A percentile compares a stretch with the other conserved stretches of the same genome.
Evolutionary conservation across 805 yeast species (phyloP).

Genomic region (Saccharomycopsis malanga): DNA sequence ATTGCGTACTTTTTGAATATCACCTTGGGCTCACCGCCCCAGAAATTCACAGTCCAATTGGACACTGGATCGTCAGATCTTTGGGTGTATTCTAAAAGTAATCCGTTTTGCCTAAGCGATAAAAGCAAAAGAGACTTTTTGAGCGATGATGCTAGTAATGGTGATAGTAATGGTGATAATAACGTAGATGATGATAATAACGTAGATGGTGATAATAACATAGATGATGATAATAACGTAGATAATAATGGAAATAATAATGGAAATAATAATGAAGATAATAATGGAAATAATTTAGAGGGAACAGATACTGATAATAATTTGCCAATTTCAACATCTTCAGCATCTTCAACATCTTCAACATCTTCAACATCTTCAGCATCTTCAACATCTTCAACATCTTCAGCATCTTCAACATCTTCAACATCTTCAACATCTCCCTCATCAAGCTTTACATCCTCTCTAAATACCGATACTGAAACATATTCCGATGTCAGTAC

Average conservation of each 20-base stretch:
- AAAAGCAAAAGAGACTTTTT: conserved; percentile 2
- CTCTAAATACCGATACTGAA: too few relatives aligned
- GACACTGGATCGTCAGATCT: conserved; percentile 47
- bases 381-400: background rate
- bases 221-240: conserved; percentile 3
- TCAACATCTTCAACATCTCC: background rate
- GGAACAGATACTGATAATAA: too few relatives aligned
- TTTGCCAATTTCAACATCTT: background rate
- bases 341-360: conserved; percentile 1
- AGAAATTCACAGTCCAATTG: conserved; percentile 35
- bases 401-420: conserved; percentile 4
- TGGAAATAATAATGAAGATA: background rate
- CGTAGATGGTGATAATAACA: conserved; percentile 2
- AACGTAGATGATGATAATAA: background rate
- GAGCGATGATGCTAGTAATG: background rate
- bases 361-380: background rate
- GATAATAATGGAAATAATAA: background rate
- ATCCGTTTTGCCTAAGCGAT: conserved; percentile 11
- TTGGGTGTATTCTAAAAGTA: conserved; percentile 31
- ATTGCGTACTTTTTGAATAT: conserved; percentile 41
- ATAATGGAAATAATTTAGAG: too few relatives aligned
- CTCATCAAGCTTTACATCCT: background rate
- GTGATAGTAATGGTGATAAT: background rate
- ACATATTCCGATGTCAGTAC: too few relatives aligned
- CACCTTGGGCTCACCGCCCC: conserved; percentile 32